Base-by-base conservation (phyloP, 208 protist species). In the Hexamita inflata region DNA sequence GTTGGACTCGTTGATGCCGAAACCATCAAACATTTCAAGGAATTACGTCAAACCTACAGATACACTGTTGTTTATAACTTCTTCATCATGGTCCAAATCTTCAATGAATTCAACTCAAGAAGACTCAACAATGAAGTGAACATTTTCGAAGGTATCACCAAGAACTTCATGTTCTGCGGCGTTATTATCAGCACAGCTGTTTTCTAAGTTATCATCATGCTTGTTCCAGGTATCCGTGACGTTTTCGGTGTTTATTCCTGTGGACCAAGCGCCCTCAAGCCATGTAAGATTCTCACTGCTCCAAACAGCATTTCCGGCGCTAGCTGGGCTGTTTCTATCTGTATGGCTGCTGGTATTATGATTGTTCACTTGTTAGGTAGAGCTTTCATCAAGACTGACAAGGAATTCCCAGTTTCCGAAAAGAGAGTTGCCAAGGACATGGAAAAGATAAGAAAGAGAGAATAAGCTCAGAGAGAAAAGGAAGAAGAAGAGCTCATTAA, bases 81-180 rank as follows among this genome's bases (percentile, higher is more conserved):
- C 35, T 79, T 79, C 49, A 73, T 79, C 2, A 70, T 79, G 0
- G 32, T 35, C 1, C 77, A 80, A 39, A 24, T 80, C 0, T 80
- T 80, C n/a, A 80, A 80, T 45, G 64, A 75, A 66, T 34, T 80
- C 26, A 75, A 58, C 38, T 80, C 77, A 34, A 35, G 77, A 38
- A 49, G 61, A 39, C 19, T 58, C 29, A 45, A 80, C 45, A 70
- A 61, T 58, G 77, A 80, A 59, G 28, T 77, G 13, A 80, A 80
- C 45, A 13, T 80, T 0, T 77, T 80, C 29, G 15, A 0, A 39
- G 58, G 49, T 9, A 28, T 80, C 0, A 62, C 65, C 59, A 66
- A 32, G 0, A 65, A 62, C 15, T 29, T 7, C 26, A 68, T 76
- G 41, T 80, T 80, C 45, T 11, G 70, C 0, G 0, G 0, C 39